These are phyloP conservation scores for Fusarium lateritium DNA, from an alignment of 2,329 filamentous ascomycete species.

Conservation along the genomic window DNA sequence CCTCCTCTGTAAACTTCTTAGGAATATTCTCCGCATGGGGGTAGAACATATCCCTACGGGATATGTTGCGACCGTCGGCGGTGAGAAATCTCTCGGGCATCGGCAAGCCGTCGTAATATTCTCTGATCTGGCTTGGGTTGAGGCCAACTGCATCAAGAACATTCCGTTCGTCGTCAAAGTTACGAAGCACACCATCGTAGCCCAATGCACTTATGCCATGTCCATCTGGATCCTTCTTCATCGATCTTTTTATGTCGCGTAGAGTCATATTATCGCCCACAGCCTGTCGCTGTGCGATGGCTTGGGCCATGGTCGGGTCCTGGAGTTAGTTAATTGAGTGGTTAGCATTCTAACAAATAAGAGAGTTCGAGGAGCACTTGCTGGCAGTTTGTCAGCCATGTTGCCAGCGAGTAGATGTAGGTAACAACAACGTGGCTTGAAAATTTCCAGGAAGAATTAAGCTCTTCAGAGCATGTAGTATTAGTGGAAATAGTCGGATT, in stretches of 20 bases:
- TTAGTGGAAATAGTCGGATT: too few relatives aligned
- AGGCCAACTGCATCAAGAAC: slow-evolving; percentile 11
- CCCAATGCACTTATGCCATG: slow-evolving; percentile 2
- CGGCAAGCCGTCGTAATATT: neutral
- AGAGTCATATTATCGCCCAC: neutral
- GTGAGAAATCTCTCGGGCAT: neutral
- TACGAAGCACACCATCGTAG: slow-evolving; percentile 13
- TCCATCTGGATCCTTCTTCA: slow-evolving; percentile 1
- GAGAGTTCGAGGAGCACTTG: neutral
- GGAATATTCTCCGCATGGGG: slow-evolving; percentile 4
- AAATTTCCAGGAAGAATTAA: neutral
- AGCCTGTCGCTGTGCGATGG: neutral
- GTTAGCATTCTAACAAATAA: accelerated
- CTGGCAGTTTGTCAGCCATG: neutral
- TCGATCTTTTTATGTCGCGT: neutral
- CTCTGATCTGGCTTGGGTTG: neutral
- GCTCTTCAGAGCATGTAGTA: neutral
- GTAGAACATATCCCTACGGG: neutral
- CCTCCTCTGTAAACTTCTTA: neutral
- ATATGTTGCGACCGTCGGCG: neutral
- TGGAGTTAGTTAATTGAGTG: neutral
- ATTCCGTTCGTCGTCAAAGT: neutral
- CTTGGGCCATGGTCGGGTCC: neutral
- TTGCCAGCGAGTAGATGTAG: neutral
- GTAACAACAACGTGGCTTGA: neutral